Evolutionary conservation across 345 rosid genomes (phyloP), one percentile per base, ranked within the genome.

Genomic region (Salix koriyanagi): DNA sequence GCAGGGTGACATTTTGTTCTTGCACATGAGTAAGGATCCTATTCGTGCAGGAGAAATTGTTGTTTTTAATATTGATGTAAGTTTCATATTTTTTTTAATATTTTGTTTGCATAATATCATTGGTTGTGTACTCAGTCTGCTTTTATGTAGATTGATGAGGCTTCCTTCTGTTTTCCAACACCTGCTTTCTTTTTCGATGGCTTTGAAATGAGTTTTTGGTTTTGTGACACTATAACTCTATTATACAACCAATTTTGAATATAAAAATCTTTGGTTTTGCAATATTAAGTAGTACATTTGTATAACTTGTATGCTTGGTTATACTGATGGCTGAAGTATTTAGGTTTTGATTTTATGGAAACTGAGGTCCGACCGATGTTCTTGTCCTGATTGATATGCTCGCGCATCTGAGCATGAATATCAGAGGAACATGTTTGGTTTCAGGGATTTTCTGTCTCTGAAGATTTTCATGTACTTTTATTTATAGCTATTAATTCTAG

Each of bases 41-140:
- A 93, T 96, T 83, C 93, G 98, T 64, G 86, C 97, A 25, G 99
- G 99, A 75, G 97, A 96, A 87, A 96, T 94, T 80, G 98, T 94
- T 81, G 99, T 96, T 80, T 96, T 96, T 48, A 93, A 89, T 81
- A 81, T 96, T 56, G 97, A 96, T 83, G 98, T 93, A 77, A 91
- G 96, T 80, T 39, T 21, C 56, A 18, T n/a, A n/a, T 70, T 32
- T 0, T 5, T 37, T 28, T 37, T 30, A 13, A 8, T 64, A 25
- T 48, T 65, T 8, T 37, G 11, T 65, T 39, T 21, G 2, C 44
- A 34, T 71, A 19, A 16, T 44, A 34, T 50, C 21, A 13, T 9
- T 16, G 6, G 7, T 36, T 46, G 32, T 68, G 0, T 68, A 39
- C 21, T 41, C 26, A 50, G 21, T 46, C 23, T 14, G 30, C 68